These are phyloP conservation scores for Hemisphaericaspora lyxosophila DNA, from an alignment of 1,139 yeast genomes.

Conservation along the genomic window DNA sequence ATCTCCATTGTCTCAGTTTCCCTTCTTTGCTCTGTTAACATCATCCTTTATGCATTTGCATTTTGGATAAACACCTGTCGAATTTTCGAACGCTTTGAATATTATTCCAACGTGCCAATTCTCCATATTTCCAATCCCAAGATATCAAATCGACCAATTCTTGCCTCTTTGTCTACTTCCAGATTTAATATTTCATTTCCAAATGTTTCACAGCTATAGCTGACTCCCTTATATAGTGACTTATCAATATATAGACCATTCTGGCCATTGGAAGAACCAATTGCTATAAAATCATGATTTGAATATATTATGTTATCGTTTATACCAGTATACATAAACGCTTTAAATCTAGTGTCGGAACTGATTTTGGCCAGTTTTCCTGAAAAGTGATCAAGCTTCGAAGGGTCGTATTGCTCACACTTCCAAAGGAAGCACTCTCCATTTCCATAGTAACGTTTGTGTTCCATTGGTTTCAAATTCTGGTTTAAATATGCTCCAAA, in stretches of 20 bases:
- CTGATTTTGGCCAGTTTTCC: slow-evolving; percentile 3
- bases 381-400: slow-evolving; percentile 16
- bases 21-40: too few species aligned
- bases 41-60: too few species aligned
- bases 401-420: slow-evolving; percentile 37
- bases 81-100: too few species aligned
- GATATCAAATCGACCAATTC: slow-evolving; percentile 60
- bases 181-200: slow-evolving; percentile 76
- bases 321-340: slow-evolving; percentile 84
- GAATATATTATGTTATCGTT: slow-evolving; percentile 87
- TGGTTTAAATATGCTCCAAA: slow-evolving; percentile 90
- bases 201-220: slow-evolving; percentile 77
- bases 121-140: slow-evolving; percentile 87
- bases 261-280: slow-evolving; percentile 90
- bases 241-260: slow-evolving; percentile 90
- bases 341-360: slow-evolving; percentile 53
- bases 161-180: slow-evolving; percentile 37
- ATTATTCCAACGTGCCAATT: slow-evolving; percentile 40
- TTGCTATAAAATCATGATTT: slow-evolving; percentile 70
- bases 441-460: slow-evolving; percentile 80
- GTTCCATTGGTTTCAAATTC: slow-evolving; percentile 65
- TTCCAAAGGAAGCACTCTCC: slow-evolving; percentile 97
- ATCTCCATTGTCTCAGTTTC: too few species aligned
- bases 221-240: slow-evolving; percentile 71
- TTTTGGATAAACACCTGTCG: too few species aligned